phyloP scores from a whole-genome alignment of 2,329 filamentous ascomycete species.

The Tolypocladium ovalisporum region DNA sequence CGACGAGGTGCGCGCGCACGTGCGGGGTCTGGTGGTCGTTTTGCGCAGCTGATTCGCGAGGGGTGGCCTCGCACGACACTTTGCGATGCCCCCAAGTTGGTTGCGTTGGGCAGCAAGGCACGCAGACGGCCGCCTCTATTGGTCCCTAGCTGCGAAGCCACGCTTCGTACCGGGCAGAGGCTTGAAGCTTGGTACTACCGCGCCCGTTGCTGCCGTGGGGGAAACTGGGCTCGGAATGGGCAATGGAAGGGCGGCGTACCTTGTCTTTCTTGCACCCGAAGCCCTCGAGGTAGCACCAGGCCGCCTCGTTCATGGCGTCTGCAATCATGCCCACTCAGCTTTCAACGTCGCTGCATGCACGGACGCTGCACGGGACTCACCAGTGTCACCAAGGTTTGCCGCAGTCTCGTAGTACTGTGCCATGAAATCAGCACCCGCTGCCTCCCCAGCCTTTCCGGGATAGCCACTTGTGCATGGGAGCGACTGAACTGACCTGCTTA shows the following conservation, averaged over 20 bases:
- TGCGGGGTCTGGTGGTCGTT: neutral
- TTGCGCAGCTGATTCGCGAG: neutral
- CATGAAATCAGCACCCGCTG: conserved; percentile 15
- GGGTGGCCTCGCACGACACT: neutral
- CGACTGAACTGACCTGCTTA: conserved; percentile 51
- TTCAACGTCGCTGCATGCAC: neutral
- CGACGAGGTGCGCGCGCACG: neutral
- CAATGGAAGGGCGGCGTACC: conserved; percentile 46
- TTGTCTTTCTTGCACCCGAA: conserved; percentile 98
- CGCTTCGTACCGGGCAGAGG: neutral
- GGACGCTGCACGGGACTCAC: conserved; percentile 26
- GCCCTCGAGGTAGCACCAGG: conserved; percentile 93
- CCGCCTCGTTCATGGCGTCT: conserved; percentile 96
- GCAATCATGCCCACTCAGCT: conserved; percentile 5
- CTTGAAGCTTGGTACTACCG: neutral
- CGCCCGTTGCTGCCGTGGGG: neutral
- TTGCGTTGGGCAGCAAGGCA: neutral
- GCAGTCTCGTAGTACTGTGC: conserved; percentile 90
- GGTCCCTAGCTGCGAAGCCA: neutral
- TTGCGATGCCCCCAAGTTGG: neutral
- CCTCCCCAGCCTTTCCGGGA: too few species aligned
- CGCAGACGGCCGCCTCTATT: neutral
- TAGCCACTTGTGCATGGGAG: neutral
- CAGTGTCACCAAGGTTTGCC: conserved; percentile 86
- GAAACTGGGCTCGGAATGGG: neutral